Conservation (phyloP, 305 asterid species). For the Coffea humblotiana region DNA sequence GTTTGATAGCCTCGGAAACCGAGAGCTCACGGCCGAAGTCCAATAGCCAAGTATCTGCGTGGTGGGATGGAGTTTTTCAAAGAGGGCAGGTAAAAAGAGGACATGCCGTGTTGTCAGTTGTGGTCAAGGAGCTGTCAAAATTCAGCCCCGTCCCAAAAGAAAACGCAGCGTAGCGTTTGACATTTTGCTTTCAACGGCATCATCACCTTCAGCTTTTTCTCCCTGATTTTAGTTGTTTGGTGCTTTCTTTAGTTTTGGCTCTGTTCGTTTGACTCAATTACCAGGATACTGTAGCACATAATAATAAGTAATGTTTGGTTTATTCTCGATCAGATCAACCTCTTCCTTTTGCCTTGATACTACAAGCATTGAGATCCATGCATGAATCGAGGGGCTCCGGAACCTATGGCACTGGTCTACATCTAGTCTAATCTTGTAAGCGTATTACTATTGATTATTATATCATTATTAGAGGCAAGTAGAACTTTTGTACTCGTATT, state of each 20-base stretch:
- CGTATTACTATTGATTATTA: no score
- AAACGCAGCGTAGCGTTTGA: slow-evolving; percentile 74
- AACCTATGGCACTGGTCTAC: no score
- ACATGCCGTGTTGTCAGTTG: slow-evolving; percentile 12
- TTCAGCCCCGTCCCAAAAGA: slow-evolving; percentile 39
- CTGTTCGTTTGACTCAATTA: slow-evolving; percentile 38
- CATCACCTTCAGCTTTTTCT: slow-evolving; percentile 43
- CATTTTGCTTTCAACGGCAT: slow-evolving; percentile 94
- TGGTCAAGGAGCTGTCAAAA: slow-evolving; percentile 27
- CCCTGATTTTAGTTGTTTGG: slow-evolving; percentile 32
- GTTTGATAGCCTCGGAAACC: no score
- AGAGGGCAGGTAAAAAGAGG: slow-evolving; percentile 37
- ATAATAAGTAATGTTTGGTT: no score
- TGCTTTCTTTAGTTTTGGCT: slow-evolving; percentile 31
- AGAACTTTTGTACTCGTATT: no score
- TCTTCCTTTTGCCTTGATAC: no score
- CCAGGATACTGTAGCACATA: neutral
- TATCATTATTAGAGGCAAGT: no score
- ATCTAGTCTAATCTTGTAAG: no score
- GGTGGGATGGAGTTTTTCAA: neutral
- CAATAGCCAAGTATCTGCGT: neutral
- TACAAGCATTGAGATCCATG: no score
- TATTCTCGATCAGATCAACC: no score
- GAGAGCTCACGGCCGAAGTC: no score
- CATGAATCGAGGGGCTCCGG: no score